Base-by-base conservation (phyloP, 768 basidiomycete genomes). In the Tricholomella constricta region DNA sequence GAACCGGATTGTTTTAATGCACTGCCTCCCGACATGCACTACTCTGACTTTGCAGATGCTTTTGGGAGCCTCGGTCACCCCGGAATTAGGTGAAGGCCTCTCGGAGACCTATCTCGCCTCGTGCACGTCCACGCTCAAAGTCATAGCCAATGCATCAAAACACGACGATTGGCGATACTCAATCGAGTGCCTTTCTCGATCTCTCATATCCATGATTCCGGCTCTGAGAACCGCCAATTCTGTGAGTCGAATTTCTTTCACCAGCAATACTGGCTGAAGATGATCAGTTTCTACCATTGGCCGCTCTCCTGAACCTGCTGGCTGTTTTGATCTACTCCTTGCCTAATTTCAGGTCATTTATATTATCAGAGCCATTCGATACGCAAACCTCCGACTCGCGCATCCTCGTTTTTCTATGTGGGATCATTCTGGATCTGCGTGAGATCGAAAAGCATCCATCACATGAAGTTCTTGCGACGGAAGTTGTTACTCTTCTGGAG, bases 1-100 rank as follows among this genome's bases (percentile, higher is more conserved):
- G 42, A 81, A 79, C 56, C 75, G 79, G 36, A 73, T 86, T 25
- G 65, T 89, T n/a, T 61, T 89, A 48, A 81, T 79, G 0, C 88
- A 90, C 65, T 70, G 72, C 2, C 64, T 71, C 26, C 69, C 72
- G 1, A 63, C 66, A 15, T 71, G 66, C 6, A 62, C 63, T 4
- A 65, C 72, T 19, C 66, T 74, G 14, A 84, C 85, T 3, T 69
- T 88, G 19, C 84, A 86, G 54, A 57, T 74, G 17, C 73, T 89
- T 22, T 66, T 86, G 45, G 69, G 74, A 27, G 65, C 68, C 11
- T 58, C 69, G 10, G 52, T 73, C 1, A 58, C 67, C 1, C 25
- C 58, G 10, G 49, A 63, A 9, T 53, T 66, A 9, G 48, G 64
- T 14, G 49, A 43, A 5, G 51, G 67, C 41, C 57, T 53, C 4